Percentiles rank a stretch among this genome's conserved stretches.
Conservation (phyloP, 75 land plant species). For the Pinus albicaulis region DNA sequence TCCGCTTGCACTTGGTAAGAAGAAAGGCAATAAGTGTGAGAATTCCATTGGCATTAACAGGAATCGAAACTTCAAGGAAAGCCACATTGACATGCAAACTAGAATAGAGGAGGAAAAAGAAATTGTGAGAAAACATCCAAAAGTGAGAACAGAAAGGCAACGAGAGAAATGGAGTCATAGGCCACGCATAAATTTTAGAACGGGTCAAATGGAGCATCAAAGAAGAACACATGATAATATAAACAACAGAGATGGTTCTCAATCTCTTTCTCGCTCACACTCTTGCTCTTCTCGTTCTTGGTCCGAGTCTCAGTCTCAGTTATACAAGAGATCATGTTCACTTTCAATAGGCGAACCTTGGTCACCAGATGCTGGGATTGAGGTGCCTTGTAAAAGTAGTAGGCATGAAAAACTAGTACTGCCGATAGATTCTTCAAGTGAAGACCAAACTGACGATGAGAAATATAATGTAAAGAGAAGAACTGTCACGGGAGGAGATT, state of each 20-base stretch:
- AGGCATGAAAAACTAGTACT: background rate
- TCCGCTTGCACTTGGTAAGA: background rate
- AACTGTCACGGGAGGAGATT: background rate
- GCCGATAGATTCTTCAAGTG: background rate
- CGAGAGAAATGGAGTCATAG: background rate
- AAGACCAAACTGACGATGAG: background rate
- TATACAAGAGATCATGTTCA: too few relatives aligned
- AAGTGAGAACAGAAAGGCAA: background rate
- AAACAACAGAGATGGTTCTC: background rate
- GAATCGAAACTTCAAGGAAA: background rate
- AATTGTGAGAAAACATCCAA: background rate
- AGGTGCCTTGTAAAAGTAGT: background rate
- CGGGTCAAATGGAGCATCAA: background rate
- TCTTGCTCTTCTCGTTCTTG: background rate
- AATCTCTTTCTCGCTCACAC: background rate
- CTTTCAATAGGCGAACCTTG: too few relatives aligned
- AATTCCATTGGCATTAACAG: background rate
- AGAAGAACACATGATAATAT: background rate
- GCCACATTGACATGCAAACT: background rate
- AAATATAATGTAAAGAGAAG: background rate
- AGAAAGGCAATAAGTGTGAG: background rate
- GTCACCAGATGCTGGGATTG: too few relatives aligned
- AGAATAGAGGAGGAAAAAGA: background rate
- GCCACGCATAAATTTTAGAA: background rate
- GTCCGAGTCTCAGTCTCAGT: too few relatives aligned